A percentile compares a stretch with the other conserved stretches of the same genome.
Conservation (phyloP, 441 rosid genomes). For the Adansonia gregorii region DNA sequence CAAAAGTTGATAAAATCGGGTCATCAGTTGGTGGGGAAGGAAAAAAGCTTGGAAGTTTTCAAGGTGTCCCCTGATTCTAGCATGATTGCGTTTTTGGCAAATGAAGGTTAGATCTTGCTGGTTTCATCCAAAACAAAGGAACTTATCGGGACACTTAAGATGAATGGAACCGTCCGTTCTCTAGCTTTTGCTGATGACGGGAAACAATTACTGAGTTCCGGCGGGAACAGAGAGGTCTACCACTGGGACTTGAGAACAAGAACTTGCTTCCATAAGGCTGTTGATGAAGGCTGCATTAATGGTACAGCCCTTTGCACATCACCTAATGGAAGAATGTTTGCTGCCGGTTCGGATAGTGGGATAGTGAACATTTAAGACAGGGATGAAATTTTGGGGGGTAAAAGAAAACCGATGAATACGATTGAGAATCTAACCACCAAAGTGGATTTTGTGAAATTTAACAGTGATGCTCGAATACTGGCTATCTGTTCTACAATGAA, state of each 20-base stretch:
- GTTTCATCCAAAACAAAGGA: slow-evolving; percentile 4
- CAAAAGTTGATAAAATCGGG: neutral
- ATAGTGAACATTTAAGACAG: slow-evolving; percentile 1
- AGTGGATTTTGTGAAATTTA: neutral
- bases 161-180: neutral
- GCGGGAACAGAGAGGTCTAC: neutral
- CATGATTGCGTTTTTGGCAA: neutral
- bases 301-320: neutral
- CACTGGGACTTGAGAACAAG: neutral
- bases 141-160: neutral
- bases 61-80: neutral
- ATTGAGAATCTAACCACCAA: neutral
- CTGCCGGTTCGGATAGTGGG: neutral
- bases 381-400: slow-evolving; percentile 2
- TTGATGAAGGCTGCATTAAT: slow-evolving; percentile 9
- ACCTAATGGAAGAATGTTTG: neutral
- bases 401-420: neutral
- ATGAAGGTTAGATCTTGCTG: slow-evolving; percentile 1
- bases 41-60: neutral
- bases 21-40: slow-evolving; percentile 1
- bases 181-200: neutral
- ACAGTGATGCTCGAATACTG: neutral
- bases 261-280: slow-evolving; percentile 1
- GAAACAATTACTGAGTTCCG: neutral
- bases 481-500: neutral